These are phyloP conservation scores for Amanita subjunquillea DNA, from an alignment of 768 basidiomycete species.

Conservation along the genomic window DNA sequence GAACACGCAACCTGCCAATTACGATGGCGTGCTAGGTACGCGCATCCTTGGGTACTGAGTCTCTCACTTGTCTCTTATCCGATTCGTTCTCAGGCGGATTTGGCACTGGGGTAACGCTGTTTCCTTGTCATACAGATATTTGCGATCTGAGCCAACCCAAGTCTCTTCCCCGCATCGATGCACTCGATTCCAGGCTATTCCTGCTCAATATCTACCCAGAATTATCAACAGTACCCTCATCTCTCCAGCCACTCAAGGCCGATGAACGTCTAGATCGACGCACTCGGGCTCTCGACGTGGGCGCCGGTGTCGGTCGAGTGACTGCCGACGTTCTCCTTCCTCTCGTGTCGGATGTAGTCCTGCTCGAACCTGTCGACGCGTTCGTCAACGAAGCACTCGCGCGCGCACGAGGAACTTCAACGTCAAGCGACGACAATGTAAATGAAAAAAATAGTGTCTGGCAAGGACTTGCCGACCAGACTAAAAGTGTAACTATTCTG, in stretches of 20 bases:
- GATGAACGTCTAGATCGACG: conserved; percentile 14
- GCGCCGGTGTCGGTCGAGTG: conserved; percentile 90
- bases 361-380: conserved; percentile 77
- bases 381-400: conserved; percentile 69
- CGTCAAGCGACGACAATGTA: background rate
- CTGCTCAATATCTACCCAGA: conserved; percentile 74
- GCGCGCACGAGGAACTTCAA: conserved; percentile 20
- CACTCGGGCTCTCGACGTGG: conserved; percentile 81
- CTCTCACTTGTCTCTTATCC: conserved; percentile 2
- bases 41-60: conserved; percentile 6
- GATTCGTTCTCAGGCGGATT: conserved; percentile 21
- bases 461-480: conserved; percentile 54
- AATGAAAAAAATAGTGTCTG: conserved; percentile 25
- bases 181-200: conserved; percentile 83
- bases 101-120: conserved; percentile 40
- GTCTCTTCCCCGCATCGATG: conserved; percentile 75
- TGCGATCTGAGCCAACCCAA: conserved; percentile 7
- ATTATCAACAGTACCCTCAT: conserved; percentile 68
- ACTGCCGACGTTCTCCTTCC: conserved; percentile 84
- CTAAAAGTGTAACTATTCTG: conserved; percentile 71
- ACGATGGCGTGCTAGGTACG: conserved; percentile 78
- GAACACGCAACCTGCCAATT: conserved; percentile 68
- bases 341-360: conserved; percentile 77
- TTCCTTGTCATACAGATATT: conserved; percentile 7
- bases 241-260: conserved; percentile 41